A percentile compares a stretch with the other conserved stretches of the same genome.
phyloP scores from a whole-genome alignment of 169 alveolate genomes.

The Theileria annulata region DNA sequence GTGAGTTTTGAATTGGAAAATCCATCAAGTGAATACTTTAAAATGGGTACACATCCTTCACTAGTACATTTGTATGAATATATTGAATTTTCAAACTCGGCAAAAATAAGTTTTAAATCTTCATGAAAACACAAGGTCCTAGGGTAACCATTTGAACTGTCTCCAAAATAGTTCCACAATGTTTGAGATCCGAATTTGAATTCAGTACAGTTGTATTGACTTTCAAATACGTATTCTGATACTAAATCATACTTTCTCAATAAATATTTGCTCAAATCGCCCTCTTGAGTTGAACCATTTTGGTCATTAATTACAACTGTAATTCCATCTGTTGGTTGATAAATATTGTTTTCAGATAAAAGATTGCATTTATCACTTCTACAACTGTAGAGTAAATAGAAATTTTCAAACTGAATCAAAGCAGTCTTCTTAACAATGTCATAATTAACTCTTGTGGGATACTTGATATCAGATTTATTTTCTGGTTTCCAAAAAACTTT shows the following conservation, averaged over 20 bases:
- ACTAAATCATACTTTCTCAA: background rate
- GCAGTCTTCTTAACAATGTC: background rate
- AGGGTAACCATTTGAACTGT: slow-evolving; percentile 1
- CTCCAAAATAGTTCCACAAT: background rate
- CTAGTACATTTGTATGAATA: background rate
- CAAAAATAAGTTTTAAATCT: background rate
- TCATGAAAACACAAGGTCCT: background rate
- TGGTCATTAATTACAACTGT: background rate
- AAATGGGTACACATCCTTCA: background rate
- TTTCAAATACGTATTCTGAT: background rate
- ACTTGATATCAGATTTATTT: background rate
- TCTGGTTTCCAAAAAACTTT: background rate
- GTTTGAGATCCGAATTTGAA: background rate
- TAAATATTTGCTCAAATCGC: background rate
- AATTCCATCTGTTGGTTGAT: background rate
- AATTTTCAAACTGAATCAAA: background rate
- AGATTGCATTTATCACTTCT: background rate
- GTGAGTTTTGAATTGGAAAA: background rate
- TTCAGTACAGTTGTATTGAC: background rate
- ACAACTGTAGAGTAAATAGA: background rate
- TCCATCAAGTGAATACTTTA: background rate
- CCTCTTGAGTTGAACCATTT: background rate
- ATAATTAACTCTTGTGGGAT: background rate
- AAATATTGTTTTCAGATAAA: background rate
- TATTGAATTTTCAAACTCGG: background rate